These are phyloP conservation scores for Penicillium canariense DNA, from an alignment of 495 filamentous ascomycete species.

Conservation along the genomic window DNA sequence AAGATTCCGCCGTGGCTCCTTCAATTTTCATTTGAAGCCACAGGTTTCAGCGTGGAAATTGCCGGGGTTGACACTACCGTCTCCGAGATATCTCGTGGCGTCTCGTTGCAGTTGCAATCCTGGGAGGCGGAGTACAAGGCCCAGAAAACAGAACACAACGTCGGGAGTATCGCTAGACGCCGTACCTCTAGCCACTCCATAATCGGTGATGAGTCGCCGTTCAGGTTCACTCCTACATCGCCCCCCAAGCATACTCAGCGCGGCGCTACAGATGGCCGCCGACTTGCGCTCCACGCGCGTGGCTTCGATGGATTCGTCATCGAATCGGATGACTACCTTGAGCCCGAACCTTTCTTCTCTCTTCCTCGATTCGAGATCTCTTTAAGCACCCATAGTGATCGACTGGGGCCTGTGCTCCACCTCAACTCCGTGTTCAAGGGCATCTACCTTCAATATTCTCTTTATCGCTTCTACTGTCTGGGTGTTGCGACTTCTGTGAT, in stretches of 20 bases:
- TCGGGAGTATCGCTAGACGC: slow-evolving; percentile 54
- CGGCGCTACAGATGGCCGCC: slow-evolving; percentile 74
- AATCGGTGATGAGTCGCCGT: slow-evolving; percentile 49
- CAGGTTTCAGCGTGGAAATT: slow-evolving; percentile 84
- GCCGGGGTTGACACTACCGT: slow-evolving; percentile 83
- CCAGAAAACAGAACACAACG: slow-evolving; percentile 64
- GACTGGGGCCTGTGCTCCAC: slow-evolving; percentile 82
- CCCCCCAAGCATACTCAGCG: slow-evolving; percentile 57
- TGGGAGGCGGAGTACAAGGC: slow-evolving; percentile 91
- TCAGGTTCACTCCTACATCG: slow-evolving; percentile 56
- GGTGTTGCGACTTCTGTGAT: slow-evolving; percentile 77
- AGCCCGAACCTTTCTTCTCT: slow-evolving; percentile 79
- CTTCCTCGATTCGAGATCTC: slow-evolving; percentile 86
- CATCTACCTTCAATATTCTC: slow-evolving; percentile 80
- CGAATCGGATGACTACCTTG: slow-evolving; percentile 79
- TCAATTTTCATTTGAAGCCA: slow-evolving; percentile 79
- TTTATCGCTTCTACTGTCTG: slow-evolving; percentile 91
- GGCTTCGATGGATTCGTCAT: slow-evolving; percentile 87
- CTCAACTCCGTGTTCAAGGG: slow-evolving; percentile 77
- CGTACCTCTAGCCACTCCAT: slow-evolving; percentile 57
- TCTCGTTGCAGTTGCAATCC: slow-evolving; percentile 82
- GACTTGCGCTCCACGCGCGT: slow-evolving; percentile 73
- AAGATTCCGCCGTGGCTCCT: slow-evolving; percentile 79
- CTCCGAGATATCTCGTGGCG: slow-evolving; percentile 71
- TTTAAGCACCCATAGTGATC: slow-evolving; percentile 79